These are phyloP conservation scores for Cornus florida DNA, from an alignment of 148 eudicot species.

Conservation along the genomic window DNA sequence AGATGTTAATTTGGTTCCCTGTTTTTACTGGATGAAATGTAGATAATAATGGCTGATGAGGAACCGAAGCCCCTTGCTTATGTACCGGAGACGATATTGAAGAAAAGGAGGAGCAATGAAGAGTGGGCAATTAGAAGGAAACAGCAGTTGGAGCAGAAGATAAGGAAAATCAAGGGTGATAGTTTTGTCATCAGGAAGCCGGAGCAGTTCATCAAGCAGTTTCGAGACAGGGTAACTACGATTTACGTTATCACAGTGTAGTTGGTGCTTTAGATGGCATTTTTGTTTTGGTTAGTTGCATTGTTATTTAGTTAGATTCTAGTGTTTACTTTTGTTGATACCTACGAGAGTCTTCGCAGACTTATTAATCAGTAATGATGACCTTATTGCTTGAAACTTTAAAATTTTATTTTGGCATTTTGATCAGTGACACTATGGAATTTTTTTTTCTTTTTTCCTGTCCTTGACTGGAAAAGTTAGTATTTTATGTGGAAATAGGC, in stretches of 20 bases:
- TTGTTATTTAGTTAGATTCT: background rate
- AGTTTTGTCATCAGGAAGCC: conserved; percentile 68
- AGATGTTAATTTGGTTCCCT: no score
- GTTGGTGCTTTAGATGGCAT: background rate
- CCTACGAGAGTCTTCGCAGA: background rate
- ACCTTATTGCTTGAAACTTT: background rate
- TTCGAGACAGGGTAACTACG: conserved; percentile 52
- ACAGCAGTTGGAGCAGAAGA: conserved; percentile 63
- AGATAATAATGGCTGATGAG: conserved; percentile 52
- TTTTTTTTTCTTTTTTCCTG: background rate
- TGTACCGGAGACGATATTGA: conserved; percentile 64
- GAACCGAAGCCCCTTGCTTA: conserved; percentile 45
- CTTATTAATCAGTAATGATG: background rate
- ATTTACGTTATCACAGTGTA: background rate
- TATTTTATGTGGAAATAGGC: background rate
- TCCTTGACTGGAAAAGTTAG: background rate
- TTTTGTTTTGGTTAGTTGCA: background rate
- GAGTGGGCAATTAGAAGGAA: conserved; percentile 81
- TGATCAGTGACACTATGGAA: background rate
- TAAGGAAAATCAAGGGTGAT: conserved; percentile 46
- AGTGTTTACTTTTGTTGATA: background rate
- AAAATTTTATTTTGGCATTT: no score
- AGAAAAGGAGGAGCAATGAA: conserved; percentile 83
- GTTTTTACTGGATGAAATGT: no score
- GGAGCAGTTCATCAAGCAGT: conserved; percentile 69